phyloP scores from a whole-genome alignment of 148 eudicot genomes.

The Chenopodium formosanum region DNA sequence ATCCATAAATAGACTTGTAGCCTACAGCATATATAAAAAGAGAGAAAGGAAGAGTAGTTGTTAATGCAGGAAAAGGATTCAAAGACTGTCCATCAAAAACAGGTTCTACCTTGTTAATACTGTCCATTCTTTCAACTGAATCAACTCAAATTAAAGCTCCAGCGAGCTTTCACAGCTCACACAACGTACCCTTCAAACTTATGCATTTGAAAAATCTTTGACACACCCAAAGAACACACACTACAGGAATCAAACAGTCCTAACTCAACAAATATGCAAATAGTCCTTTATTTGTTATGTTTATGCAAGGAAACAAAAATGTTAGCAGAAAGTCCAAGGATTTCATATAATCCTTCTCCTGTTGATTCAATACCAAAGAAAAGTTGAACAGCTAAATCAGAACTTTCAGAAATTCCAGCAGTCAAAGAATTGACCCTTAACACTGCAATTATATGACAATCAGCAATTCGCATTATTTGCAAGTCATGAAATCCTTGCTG shows the following conservation, averaged over 20 bases:
- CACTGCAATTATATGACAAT: conserved; percentile 35
- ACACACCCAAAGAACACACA: conserved; percentile 50
- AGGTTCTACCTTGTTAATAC: not conserved
- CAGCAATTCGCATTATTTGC: no score
- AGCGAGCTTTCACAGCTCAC: not conserved
- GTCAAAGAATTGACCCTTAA: conserved; percentile 46
- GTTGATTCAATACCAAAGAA: conserved; percentile 55
- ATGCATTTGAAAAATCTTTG: conserved; percentile 80
- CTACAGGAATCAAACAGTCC: conserved; percentile 18
- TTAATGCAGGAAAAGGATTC: not conserved
- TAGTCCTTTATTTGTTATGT: conserved; percentile 56
- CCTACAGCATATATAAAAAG: not conserved
- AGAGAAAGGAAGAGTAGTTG: not conserved
- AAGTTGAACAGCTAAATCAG: conserved; percentile 45
- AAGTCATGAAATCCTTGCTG: not conserved
- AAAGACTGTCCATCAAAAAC: not conserved
- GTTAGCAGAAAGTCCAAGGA: conserved; percentile 60
- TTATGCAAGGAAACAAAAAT: conserved; percentile 51
- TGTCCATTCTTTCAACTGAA: not conserved
- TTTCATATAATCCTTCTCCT: conserved; percentile 44
- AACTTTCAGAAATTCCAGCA: conserved; percentile 27
- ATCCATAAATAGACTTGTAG: no score
- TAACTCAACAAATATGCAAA: conserved; percentile 54
- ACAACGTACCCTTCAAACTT: not conserved
- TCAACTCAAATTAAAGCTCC: not conserved